Conservation (phyloP, 2,329 filamentous ascomycete species). For the Tothia fuscella region DNA sequence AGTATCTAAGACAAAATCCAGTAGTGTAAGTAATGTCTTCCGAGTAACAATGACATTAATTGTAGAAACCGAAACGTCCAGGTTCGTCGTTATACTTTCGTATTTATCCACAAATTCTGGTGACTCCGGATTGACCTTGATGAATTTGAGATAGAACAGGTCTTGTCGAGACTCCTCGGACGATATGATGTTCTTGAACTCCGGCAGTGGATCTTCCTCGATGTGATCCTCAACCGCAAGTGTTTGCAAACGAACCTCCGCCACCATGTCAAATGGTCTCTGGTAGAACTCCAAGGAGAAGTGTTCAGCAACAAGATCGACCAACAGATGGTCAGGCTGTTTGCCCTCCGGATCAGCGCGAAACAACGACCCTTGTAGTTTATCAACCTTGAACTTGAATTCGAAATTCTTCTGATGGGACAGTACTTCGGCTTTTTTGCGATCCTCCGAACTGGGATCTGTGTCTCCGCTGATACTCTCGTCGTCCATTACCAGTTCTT, state of each 20-base stretch:
- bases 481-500: conserved; percentile 69
- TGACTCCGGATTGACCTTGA: conserved; percentile 78
- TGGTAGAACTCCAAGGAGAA: conserved; percentile 84
- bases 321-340: conserved; percentile 68
- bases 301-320: conserved; percentile 80
- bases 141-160: conserved; percentile 78
- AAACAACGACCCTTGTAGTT: conserved; percentile 84
- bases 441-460: conserved; percentile 54
- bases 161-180: conserved; percentile 74
- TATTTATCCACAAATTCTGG: conserved; percentile 89
- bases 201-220: conserved; percentile 67
- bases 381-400: conserved; percentile 92
- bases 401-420: conserved; percentile 62
- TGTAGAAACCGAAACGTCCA: conserved; percentile 83
- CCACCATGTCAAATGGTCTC: conserved; percentile 82
- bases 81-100: conserved; percentile 85
- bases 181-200: conserved; percentile 97
- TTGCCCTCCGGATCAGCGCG: conserved; percentile 68
- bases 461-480: conserved; percentile 51
- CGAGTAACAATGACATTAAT: conserved; percentile 94
- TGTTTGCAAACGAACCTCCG: conserved; percentile 77
- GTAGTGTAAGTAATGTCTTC: conserved; percentile 77
- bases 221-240: conserved; percentile 92
- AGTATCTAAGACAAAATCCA: conserved; percentile 89
- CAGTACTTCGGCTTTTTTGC: conserved; percentile 44